These are phyloP conservation scores for Phytopythium cucurbitacearum DNA, from an alignment of 352 stramenopile species.

Conservation along the genomic window DNA sequence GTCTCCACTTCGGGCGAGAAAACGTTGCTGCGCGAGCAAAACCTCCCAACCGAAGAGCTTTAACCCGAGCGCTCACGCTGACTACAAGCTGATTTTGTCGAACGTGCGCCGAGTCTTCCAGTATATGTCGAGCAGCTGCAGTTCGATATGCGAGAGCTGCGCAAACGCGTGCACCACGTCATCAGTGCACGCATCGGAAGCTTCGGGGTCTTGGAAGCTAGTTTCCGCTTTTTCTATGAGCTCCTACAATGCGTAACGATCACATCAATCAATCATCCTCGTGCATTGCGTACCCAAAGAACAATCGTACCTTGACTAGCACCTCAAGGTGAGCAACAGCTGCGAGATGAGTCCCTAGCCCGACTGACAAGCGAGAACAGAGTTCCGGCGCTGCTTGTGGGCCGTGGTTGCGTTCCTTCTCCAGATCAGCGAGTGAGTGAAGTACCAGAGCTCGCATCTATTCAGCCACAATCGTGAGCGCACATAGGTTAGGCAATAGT, in stretches of 20 bases:
- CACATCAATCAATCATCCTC: not conserved
- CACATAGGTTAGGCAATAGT: not conserved
- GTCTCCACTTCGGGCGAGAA: constrained; percentile 70
- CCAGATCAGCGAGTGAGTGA: constrained; percentile 4
- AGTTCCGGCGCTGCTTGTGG: not conserved
- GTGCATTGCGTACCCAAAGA: too few species aligned
- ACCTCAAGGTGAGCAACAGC: not conserved
- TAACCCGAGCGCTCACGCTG: constrained; percentile 10
- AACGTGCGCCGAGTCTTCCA: constrained; percentile 41
- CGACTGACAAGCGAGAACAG: constrained; percentile 1
- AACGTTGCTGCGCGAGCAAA: constrained; percentile 50
- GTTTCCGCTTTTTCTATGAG: constrained; percentile 24
- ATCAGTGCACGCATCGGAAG: constrained; percentile 27
- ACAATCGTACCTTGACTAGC: not conserved
- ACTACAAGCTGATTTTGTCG: constrained; percentile 39
- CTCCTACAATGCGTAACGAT: constrained; percentile 16
- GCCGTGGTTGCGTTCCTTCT: not conserved
- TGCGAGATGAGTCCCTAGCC: not conserved
- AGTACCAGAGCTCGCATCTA: constrained; percentile 57
- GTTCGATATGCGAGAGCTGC: constrained; percentile 33
- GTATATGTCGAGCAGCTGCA: constrained; percentile 44
- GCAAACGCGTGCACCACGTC: constrained; percentile 42
- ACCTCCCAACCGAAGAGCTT: constrained; percentile 60
- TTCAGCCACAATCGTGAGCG: not conserved
- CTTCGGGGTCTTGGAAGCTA: constrained; percentile 22